Evolutionary conservation across 805 yeast genomes (phyloP).

Genomic region (Metschnikowia hibisci): DNA sequence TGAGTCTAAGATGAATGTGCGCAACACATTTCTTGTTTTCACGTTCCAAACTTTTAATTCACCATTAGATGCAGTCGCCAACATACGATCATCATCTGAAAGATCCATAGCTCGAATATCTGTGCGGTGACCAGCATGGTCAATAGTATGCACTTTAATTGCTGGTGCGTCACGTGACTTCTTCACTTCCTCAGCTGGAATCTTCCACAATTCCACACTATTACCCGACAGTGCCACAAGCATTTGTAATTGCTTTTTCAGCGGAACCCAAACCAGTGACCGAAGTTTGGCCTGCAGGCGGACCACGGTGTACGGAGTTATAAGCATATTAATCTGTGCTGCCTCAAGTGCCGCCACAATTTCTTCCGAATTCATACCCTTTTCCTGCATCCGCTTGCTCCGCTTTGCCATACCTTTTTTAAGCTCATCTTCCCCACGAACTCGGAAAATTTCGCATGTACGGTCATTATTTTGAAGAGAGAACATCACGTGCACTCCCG

Average conservation of each 20-base stretch:
- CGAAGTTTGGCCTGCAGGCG: slow-evolving; percentile 64
- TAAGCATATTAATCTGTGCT: slow-evolving; percentile 51
- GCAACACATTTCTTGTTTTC: slow-evolving; percentile 64
- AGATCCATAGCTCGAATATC: slow-evolving; percentile 83
- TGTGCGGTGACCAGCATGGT: slow-evolving; percentile 80
- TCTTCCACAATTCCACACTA: slow-evolving; percentile 63
- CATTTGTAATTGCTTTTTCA: slow-evolving; percentile 47
- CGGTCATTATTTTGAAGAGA: slow-evolving; percentile 76
- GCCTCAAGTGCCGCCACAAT: slow-evolving; percentile 40
- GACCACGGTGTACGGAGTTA: slow-evolving; percentile 65
- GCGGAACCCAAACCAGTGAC: slow-evolving; percentile 59
- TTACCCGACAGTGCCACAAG: slow-evolving; percentile 68
- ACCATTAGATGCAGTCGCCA: slow-evolving; percentile 91
- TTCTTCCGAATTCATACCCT: slow-evolving; percentile 59
- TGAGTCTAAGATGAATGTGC: slow-evolving; percentile 69
- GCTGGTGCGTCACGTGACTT: slow-evolving; percentile 41
- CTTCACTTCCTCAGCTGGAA: slow-evolving; percentile 53
- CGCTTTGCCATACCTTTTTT: slow-evolving; percentile 72
- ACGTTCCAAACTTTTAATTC: slow-evolving; percentile 85
- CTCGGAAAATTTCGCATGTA: slow-evolving; percentile 73
- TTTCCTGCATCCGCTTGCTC: slow-evolving; percentile 71
- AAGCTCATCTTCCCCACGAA: slow-evolving; percentile 73
- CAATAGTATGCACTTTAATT: slow-evolving; percentile 54
- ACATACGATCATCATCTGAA: slow-evolving; percentile 71
- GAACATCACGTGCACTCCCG: slow-evolving; percentile 46